Evolutionary conservation across 2,329 filamentous ascomycete genomes (phyloP).

Genomic region (Ceratocystis destructans): DNA sequence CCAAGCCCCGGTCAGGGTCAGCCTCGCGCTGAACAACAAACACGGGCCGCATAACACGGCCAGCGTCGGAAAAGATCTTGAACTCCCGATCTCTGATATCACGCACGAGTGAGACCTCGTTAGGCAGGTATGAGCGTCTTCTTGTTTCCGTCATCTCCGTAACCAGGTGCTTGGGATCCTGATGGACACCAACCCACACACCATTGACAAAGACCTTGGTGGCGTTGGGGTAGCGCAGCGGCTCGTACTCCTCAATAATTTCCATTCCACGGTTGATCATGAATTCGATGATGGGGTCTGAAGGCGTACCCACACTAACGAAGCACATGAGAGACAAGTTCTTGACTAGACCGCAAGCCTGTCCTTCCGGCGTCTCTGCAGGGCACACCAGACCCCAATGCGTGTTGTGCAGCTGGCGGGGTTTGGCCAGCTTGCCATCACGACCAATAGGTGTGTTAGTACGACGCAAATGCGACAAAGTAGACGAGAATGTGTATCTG

Average conservation of each 20-base stretch:
- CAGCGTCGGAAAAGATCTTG: conserved; percentile 95
- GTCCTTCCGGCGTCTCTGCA: conserved; percentile 93
- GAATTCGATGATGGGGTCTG: conserved; percentile 82
- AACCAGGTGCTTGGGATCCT: conserved; percentile 75
- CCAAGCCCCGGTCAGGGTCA: conserved; percentile 46
- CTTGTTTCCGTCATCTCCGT: conserved; percentile 63
- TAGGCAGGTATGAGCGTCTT: conserved; percentile 68
- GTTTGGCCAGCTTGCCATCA: conserved; percentile 96
- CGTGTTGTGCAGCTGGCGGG: conserved; percentile 93
- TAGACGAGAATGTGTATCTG: conserved; percentile 93
- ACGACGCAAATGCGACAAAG: conserved; percentile 85
- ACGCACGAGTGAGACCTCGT: conserved; percentile 86
- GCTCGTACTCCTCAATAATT: conserved; percentile 87
- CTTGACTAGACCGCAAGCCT: conserved; percentile 96
- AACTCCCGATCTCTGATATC: conserved; percentile 97
- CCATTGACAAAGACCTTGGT: conserved; percentile 98
- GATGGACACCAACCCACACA: conserved; percentile 92
- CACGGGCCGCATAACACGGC: conserved; percentile 82
- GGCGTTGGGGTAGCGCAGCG: conserved; percentile 69
- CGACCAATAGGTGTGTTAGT: conserved; percentile 96
- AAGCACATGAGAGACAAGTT: conserved; percentile 97
- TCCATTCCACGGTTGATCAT: conserved; percentile 96
- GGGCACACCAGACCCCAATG: conserved; percentile 98
- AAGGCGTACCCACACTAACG: conserved; percentile 86
- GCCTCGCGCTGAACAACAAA: conserved; percentile 88